Evolutionary conservation across 2,329 filamentous ascomycete species (phyloP).

Genomic region (Botrytis hyacinthi): DNA sequence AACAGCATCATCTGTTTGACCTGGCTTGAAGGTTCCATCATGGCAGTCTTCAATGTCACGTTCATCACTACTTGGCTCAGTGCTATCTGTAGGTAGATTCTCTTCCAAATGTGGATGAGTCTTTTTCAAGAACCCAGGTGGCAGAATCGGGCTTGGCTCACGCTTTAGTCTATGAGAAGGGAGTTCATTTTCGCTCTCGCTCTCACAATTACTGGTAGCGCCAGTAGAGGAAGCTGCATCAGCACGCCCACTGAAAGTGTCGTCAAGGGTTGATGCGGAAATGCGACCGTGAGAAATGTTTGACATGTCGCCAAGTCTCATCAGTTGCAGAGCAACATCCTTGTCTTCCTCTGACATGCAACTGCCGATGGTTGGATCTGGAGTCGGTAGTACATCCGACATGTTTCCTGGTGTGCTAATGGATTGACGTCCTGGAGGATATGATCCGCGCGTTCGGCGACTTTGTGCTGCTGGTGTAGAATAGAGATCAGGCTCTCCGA

Average conservation of each 20-base stretch:
- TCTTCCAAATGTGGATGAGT: slow-evolving; percentile 50
- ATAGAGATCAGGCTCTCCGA: slow-evolving; percentile 57
- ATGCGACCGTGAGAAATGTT: slow-evolving; percentile 92
- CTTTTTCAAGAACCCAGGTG: slow-evolving; percentile 45
- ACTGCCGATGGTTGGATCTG: slow-evolving; percentile 94
- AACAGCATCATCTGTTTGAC: slow-evolving; percentile 29
- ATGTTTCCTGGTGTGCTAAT: slow-evolving; percentile 45
- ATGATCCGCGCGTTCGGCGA: slow-evolving; percentile 64
- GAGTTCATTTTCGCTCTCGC: slow-evolving; percentile 62
- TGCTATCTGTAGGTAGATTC: slow-evolving; percentile 55
- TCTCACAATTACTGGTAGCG: slow-evolving; percentile 76
- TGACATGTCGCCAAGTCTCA: slow-evolving; percentile 90
- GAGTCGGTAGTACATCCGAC: slow-evolving; percentile 76
- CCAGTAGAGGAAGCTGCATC: slow-evolving; percentile 82
- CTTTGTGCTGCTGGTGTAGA: slow-evolving; percentile 63
- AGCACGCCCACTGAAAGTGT: slow-evolving; percentile 86
- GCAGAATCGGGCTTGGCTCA: slow-evolving; percentile 53
- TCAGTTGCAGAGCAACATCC: slow-evolving; percentile 94
- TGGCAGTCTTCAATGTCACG: slow-evolving; percentile 50
- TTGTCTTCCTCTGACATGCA: slow-evolving; percentile 93
- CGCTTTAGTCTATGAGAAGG: slow-evolving; percentile 58
- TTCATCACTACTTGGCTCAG: slow-evolving; percentile 61
- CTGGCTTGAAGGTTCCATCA: slow-evolving; percentile 39
- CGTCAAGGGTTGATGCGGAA: slow-evolving; percentile 88
- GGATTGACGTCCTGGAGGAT: slow-evolving; percentile 44